Percentiles rank a stretch among this genome's conserved stretches.
phyloP scores from a whole-genome alignment of 805 yeast genomes.

The Monosporozyma aerobia region DNA sequence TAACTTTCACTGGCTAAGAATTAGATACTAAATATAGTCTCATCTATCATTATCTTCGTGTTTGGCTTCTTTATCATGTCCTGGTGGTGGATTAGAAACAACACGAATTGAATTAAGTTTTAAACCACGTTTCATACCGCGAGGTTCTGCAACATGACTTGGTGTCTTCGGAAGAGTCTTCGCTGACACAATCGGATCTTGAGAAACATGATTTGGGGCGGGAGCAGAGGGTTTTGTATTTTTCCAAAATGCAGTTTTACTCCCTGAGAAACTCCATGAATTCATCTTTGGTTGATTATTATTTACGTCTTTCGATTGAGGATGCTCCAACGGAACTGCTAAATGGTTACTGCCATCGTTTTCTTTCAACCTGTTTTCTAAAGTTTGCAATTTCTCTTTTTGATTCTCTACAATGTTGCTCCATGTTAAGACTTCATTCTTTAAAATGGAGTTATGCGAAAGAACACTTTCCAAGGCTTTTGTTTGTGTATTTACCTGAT shows the following conservation, averaged over 20 bases:
- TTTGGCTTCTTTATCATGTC: not conserved
- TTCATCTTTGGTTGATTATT: not conserved
- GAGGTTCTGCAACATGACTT: slow-evolving; percentile 7
- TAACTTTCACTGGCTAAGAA: not conserved
- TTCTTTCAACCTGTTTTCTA: slow-evolving; percentile 11
- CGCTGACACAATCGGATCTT: not conserved
- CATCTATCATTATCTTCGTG: not conserved
- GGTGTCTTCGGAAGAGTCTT: slow-evolving; percentile 10
- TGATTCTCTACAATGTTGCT: slow-evolving; percentile 9
- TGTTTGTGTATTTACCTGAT: slow-evolving; percentile 16
- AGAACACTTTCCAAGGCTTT: slow-evolving; percentile 12
- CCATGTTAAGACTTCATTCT: slow-evolving; percentile 12
- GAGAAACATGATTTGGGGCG: not conserved
- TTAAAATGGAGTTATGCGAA: slow-evolving; percentile 10
- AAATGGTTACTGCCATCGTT: not conserved
- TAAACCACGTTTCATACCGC: slow-evolving; percentile 16
- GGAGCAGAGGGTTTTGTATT: slow-evolving; percentile 13
- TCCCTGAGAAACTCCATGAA: slow-evolving; percentile 3
- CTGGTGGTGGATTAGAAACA: slow-evolving; percentile 5
- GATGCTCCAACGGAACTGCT: not conserved
- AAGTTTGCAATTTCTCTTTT: slow-evolving; percentile 8
- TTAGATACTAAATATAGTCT: not conserved
- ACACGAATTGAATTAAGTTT: slow-evolving; percentile 13
- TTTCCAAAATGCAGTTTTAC: slow-evolving; percentile 6
- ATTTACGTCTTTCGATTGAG: not conserved